Evolutionary conservation across 2,329 filamentous ascomycete genomes (phyloP).

Genomic region (Paraphaeosphaeria minitans): DNA sequence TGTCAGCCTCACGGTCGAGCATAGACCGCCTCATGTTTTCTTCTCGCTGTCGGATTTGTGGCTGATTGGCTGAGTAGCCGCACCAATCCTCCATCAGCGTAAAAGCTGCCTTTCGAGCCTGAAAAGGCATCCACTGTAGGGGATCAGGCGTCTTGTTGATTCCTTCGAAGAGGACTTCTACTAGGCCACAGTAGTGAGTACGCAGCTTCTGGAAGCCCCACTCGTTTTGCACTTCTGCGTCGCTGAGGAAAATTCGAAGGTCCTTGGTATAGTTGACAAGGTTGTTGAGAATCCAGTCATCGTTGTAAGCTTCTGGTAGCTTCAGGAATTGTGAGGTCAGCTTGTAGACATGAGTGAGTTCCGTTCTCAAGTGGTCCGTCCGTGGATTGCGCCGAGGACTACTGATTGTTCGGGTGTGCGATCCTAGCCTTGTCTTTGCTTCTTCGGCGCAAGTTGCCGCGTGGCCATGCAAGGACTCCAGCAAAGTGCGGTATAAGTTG

Average conservation of each 20-base stretch:
- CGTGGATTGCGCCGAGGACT: constrained; percentile 79
- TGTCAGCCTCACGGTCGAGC: constrained; percentile 74
- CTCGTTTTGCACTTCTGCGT: constrained; percentile 91
- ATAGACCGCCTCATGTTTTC: constrained; percentile 86
- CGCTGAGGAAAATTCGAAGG: constrained; percentile 90
- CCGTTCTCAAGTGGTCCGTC: constrained; percentile 86
- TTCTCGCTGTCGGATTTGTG: constrained; percentile 79
- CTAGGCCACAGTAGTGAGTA: constrained; percentile 90
- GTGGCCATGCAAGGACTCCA: constrained; percentile 87
- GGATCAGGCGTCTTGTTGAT: constrained; percentile 85
- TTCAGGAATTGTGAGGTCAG: constrained; percentile 88
- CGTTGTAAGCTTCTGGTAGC: constrained; percentile 75
- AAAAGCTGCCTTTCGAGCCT: constrained; percentile 93
- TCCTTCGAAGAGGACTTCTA: constrained; percentile 91
- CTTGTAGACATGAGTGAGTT: constrained; percentile 96
- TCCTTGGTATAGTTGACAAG: constrained; percentile 90
- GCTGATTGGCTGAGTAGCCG: constrained; percentile 90
- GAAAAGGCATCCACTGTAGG: constrained; percentile 95
- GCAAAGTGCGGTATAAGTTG: constrained; percentile 86
- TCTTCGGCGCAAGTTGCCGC: constrained; percentile 88
- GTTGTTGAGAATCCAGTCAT: constrained; percentile 90
- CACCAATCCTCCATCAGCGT: constrained; percentile 99
- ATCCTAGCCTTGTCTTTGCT: constrained; percentile 75
- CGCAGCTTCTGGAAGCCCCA: constrained; percentile 92
- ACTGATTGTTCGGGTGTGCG: constrained; percentile 82